Percentiles rank a stretch among this genome's conserved stretches.
Conservation (phyloP, 2,329 filamentous ascomycete species). For the Fusarium sambucinum region DNA sequence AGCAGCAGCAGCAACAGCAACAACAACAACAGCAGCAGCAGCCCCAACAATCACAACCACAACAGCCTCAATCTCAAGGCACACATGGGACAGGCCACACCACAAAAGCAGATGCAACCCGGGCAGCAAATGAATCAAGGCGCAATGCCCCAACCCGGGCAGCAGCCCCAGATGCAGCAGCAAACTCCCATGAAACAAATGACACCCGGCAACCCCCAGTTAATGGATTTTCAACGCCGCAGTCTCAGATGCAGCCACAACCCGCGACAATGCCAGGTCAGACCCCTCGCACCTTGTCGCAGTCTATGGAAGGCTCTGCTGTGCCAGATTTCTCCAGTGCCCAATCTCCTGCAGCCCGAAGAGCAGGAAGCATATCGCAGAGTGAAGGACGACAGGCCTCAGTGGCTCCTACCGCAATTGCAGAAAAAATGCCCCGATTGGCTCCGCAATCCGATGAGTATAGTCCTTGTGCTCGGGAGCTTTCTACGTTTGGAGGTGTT, state of each 20-base stretch:
- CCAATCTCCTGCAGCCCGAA: constrained; percentile 59
- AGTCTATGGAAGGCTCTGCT: constrained; percentile 59
- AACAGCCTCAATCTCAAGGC: constrained; percentile 48
- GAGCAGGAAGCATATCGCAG: constrained; percentile 57
- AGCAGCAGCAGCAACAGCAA: background rate
- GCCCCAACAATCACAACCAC: constrained; percentile 47
- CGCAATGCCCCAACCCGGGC: constrained; percentile 53
- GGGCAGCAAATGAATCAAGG: constrained; percentile 51
- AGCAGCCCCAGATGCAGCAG: constrained; percentile 48
- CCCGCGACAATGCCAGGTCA: constrained; percentile 52
- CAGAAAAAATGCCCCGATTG: constrained; percentile 55
- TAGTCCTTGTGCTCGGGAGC: constrained; percentile 65
- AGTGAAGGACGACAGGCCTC: constrained; percentile 49
- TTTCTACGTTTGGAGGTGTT: constrained; percentile 77
- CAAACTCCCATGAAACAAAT: constrained; percentile 59
- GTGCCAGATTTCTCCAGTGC: constrained; percentile 57
- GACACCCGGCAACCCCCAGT: constrained; percentile 55
- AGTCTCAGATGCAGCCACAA: constrained; percentile 46
- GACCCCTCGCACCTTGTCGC: constrained; percentile 61
- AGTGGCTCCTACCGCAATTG: constrained; percentile 27
- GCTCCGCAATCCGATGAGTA: constrained; percentile 65
- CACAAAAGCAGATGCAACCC: constrained; percentile 53
- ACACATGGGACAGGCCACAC: constrained; percentile 46
- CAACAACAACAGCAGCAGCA: constrained; percentile 39
- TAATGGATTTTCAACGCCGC: constrained; percentile 55